Evolutionary conservation across 345 rosid genomes (phyloP), one percentile per base, ranked within the genome.

Genomic region (Citrus reticulata): DNA sequence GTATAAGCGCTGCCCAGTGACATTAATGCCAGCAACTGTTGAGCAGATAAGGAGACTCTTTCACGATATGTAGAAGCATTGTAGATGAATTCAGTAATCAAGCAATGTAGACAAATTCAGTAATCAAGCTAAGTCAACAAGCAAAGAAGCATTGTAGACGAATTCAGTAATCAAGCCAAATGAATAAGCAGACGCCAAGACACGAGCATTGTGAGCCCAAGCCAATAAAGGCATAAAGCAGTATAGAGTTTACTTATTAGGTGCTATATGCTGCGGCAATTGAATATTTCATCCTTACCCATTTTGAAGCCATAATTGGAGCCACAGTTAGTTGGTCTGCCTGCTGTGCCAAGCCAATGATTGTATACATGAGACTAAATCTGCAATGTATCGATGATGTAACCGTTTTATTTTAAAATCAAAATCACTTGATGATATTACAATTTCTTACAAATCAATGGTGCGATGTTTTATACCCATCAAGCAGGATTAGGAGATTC

Each of bases 41-140:
- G 99, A 93, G 80, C 92, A 94, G 84, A 92, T 94, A 87, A 87
- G 99, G 83, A 88, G 99, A 87, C 89, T 96, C 73, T 96, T 96
- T 85, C 98, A 94, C 25, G 98, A 94, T 81, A 62, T 94, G 83
- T 94, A 91, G 86, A 60, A 58, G 63, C 78, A 37, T 39, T 37
- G 51, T 24, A n/a, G 54, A 66, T 20, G 7, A 35, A 14, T 34
- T 40, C 11, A 0, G 11, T 0, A 40, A 40, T 40, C 42, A 40
- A 40, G 11, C 46, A 40, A 8, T 40, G 46, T 10, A 42, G 49
- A 10, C 14, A 2, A 42, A 42, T 46, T 58, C 51, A 51, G 57
- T 75, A 29, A 29, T 51, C 24, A 76, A 46, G 63, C 57, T 34
- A 54, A 24, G 17, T 57, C 24, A 66, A 22, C 9, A 58, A 37